Evolutionary conservation across 768 basidiomycete species (phyloP).

Genomic region (Myochromella boudieri): DNA sequence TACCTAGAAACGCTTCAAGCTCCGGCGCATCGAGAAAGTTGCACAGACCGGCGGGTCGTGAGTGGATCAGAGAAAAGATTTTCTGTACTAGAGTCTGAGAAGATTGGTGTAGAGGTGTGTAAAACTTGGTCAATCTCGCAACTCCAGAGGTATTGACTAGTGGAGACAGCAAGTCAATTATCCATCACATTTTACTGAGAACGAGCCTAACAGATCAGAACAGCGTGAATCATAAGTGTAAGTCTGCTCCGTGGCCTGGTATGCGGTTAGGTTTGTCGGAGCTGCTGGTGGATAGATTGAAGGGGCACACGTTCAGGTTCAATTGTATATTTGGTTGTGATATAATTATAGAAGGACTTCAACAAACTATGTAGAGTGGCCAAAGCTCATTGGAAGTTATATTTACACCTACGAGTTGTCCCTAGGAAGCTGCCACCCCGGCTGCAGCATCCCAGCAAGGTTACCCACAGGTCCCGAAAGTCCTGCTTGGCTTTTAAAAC

Average conservation of each 20-base stretch:
- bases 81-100: slow-evolving; percentile 74
- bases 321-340: too few relatives aligned
- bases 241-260: slow-evolving; percentile 8
- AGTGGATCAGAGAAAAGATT: slow-evolving; percentile 86
- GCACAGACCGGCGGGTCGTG: slow-evolving; percentile 81
- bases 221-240: slow-evolving; percentile 73
- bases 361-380: too few relatives aligned
- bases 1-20: slow-evolving; percentile 71
- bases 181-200: slow-evolving; percentile 3
- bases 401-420: slow-evolving; percentile 59
- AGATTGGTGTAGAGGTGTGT: slow-evolving; percentile 72
- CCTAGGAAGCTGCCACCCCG: slow-evolving; percentile 71
- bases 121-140: slow-evolving; percentile 85
- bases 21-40: slow-evolving; percentile 96
- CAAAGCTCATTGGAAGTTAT: too few relatives aligned
- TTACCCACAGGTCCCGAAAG: slow-evolving; percentile 90
- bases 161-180: slow-evolving; percentile 1
- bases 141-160: slow-evolving; percentile 95
- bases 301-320: too few relatives aligned
- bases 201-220: slow-evolving; percentile 69
- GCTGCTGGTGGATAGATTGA: too few relatives aligned
- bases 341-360: too few relatives aligned
- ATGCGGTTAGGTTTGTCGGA: too few relatives aligned
- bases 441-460: slow-evolving; percentile 80
- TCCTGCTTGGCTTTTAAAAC: slow-evolving; percentile 90